Evolutionary conservation across 2,329 filamentous ascomycete species (phyloP), one percentile per base, ranked within the genome.

Genomic region (Trichoderma guizhouense): DNA sequence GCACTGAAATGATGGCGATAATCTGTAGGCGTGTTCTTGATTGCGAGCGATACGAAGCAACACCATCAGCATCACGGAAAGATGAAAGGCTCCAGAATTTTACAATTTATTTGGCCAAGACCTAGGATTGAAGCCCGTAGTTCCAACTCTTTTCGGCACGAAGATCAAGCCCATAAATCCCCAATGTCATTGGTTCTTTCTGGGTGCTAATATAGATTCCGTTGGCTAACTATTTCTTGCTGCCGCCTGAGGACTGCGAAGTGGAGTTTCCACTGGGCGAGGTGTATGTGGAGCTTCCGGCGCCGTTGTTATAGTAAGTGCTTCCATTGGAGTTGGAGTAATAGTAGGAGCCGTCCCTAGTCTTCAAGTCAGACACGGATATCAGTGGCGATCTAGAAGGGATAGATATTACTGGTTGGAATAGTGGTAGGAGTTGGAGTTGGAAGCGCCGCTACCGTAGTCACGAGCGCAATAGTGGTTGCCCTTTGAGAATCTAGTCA

Each of bases 301-400:
- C 78, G 58, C 90, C 89, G 75, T 85, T 80, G 80, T 92, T 91
- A 84, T 92, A 82, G 82, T 93, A 93, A 51, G 88, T 91, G 77
- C 88, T 91, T 15, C 90, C 89, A 74, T 91, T 86, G 60, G 89
- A 81, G 82, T 93, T 93, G 78, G 86, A 88, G 82, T 93, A 93
- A 83, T 93, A 92, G 84, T 93, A 93, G 1, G 89, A 92, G 47
- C 90, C 90, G 75, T 92, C 77, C 26, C 86, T 88, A 7, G 39
- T 26, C 30, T 32, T 26, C 9, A 15, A 15, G n/a, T 8, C 7
- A 51, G 66, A 8, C 3, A 14, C 3, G 21, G 36, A 18, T 4
- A 24, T 15, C 18, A 30, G 2, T n/a, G 14, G 11, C 8, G 5
- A 5, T 30, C 57, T 3, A 3, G 36, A 12, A n/a, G 39, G 12